A percentile compares a stretch with the other conserved stretches of the same genome.
Evolutionary conservation across 2,329 filamentous ascomycete species (phyloP).

Genomic region (Aureobasidium vineae): DNA sequence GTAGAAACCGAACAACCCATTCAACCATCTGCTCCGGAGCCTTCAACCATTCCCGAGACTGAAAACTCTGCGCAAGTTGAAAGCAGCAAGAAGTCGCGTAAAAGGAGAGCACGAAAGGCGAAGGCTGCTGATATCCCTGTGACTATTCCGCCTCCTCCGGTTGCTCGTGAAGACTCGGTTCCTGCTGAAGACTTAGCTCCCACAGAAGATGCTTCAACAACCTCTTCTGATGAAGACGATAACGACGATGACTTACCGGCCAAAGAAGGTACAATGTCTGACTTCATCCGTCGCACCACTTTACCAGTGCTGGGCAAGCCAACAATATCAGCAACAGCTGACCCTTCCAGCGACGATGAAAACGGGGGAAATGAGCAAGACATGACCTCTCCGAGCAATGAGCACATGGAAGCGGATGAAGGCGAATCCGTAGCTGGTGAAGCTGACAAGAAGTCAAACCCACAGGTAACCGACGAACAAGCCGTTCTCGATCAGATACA

Average conservation of each 20-base stretch:
- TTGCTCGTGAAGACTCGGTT: not conserved
- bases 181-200: not conserved
- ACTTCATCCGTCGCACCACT: slow-evolving; percentile 1
- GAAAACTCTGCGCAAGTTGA: not conserved
- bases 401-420: not conserved
- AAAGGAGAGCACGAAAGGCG: not conserved
- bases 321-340: slow-evolving; percentile 6
- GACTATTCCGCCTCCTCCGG: not conserved
- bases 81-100: not conserved
- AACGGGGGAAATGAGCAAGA: not conserved
- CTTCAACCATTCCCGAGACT: not conserved
- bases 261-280: not conserved
- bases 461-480: not conserved
- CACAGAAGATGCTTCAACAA: not conserved
- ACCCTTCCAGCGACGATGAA: slow-evolving; percentile 13
- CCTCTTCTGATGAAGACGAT: not conserved
- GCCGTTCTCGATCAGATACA: not conserved
- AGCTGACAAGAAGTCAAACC: not conserved
- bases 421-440: not conserved
- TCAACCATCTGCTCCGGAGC: not conserved
- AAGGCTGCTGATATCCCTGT: not conserved
- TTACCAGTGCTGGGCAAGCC: slow-evolving; percentile 8
- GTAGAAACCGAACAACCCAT: slow-evolving; percentile 3
- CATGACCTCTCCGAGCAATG: not conserved
- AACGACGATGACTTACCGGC: not conserved